Conservation (phyloP, 2,329 filamentous ascomycete species). For the Fusarium sterilihyphosum region DNA sequence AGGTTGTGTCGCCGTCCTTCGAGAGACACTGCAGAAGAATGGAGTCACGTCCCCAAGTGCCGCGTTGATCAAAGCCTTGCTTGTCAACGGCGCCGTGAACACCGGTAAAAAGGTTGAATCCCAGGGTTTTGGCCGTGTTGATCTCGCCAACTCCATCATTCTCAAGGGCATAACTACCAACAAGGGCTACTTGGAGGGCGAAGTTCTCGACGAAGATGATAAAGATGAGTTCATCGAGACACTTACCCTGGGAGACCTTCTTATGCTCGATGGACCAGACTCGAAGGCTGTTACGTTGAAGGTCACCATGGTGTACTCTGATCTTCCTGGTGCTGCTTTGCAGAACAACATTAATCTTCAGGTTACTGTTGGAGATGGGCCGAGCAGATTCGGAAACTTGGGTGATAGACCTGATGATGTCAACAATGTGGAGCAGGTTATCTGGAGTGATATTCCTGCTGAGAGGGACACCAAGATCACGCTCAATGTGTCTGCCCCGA, state of each 20-base stretch:
- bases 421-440: neutral
- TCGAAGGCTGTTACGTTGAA: neutral
- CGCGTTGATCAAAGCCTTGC: neutral
- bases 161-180: neutral
- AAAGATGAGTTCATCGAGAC: neutral
- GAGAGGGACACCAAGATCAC: neutral
- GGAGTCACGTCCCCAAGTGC: neutral
- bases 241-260: neutral
- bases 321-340: neutral
- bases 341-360: neutral
- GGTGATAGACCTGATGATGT: neutral
- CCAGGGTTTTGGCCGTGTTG: neutral
- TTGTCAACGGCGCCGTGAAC: neutral
- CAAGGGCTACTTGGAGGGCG: neutral
- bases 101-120: neutral
- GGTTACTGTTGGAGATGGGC: neutral
- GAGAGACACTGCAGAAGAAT: neutral
- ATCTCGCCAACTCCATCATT: neutral
- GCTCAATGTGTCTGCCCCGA: neutral
- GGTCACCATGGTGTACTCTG: neutral
- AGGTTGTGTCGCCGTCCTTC: neutral
- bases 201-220: fast-evolving
- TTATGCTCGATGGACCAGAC: neutral
- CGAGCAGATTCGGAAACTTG: neutral
- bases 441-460: neutral